Conservation (phyloP, 192 early-diverging fungal genomes). For the Coemansia aciculifera region DNA sequence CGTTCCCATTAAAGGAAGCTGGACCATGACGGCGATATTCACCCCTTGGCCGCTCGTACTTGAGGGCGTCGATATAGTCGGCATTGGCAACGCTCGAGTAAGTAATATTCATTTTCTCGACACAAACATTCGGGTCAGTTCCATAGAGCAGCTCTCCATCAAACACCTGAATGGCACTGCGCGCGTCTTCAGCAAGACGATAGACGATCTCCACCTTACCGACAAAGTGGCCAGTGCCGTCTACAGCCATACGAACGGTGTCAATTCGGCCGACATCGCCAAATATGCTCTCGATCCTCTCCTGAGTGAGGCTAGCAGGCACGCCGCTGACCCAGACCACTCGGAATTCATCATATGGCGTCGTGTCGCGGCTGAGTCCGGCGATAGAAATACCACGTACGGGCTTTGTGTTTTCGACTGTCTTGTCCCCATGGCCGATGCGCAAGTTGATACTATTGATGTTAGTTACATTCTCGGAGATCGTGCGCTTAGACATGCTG, state of each 20-base stretch:
- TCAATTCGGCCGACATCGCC: constrained; percentile 42
- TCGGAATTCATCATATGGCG: constrained; percentile 34
- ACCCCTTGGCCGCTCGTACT: constrained; percentile 26
- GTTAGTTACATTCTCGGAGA: background rate
- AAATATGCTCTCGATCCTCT: constrained; percentile 41
- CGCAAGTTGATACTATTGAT: constrained; percentile 2
- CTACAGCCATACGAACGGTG: constrained; percentile 42
- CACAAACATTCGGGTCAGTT: constrained; percentile 15
- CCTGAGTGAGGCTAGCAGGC: constrained; percentile 31
- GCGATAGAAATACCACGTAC: constrained; percentile 33
- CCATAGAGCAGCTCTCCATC: constrained; percentile 49
- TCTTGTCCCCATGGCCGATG: background rate
- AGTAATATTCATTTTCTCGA: constrained; percentile 24
- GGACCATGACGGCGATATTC: background rate
- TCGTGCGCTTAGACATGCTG: background rate
- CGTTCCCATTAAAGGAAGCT: background rate
- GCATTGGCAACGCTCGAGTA: constrained; percentile 24
- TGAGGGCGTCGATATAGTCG: constrained; percentile 29
- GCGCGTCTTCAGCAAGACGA: constrained; percentile 40
- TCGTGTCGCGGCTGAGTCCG: constrained; percentile 26
- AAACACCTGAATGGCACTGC: constrained; percentile 50
- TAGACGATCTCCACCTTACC: constrained; percentile 47
- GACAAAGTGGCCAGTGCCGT: constrained; percentile 27
- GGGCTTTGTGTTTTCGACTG: background rate
- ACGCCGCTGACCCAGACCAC: constrained; percentile 36